Base-by-base conservation (phyloP, 164 flowering plant species). In the Berberis thunbergii region DNA sequence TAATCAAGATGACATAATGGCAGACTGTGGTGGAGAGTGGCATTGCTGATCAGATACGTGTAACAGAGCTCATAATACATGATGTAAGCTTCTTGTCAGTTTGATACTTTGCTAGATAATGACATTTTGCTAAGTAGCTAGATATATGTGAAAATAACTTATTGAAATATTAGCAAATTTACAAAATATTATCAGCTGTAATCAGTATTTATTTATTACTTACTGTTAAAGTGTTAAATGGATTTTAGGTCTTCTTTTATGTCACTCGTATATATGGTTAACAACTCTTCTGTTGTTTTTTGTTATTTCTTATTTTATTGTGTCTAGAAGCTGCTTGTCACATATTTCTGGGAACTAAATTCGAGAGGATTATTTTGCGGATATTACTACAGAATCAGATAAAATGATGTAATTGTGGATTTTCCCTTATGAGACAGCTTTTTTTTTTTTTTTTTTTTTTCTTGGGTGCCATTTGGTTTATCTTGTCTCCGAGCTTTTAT, bases 11-110 rank as follows among this genome's bases (percentile, higher is more conserved):
- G 41, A 64, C 53, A 11, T 68, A 11, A 66, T 89, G 26, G 83
- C 86, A 94, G 99, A 85, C 77, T 64, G 80, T 91, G 50, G 76
- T 75, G 54, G 99, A 89, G 75, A 78, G 90, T 78, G 81, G 91
- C 55, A 75, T 85, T 71, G 68, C 96, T 49, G 96, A 95, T 79
- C 97, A 95, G 72, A 84, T 85, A 81, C 91, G 86, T 57, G 77
- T 89, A 68, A 75, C 81, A 4, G 97, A 91, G 72, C 88, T 89
- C 49, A 77, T 95, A 54, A 44, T 85, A 63, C 85, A 83, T 72
- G 92, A 91, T 76, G 99, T 95, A 79, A 82, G 94, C 54, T 69
- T 64, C 42, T 60, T 52, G 40, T 61, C 43, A 52, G 4, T 52
- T 50, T 46, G 49, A 46, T 46, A 0, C 6, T 8, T 46, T 46